A percentile compares a stretch with the other conserved stretches of the same genome.
phyloP scores from a whole-genome alignment of 331 rosid genomes.

The Saraca asoca region DNA sequence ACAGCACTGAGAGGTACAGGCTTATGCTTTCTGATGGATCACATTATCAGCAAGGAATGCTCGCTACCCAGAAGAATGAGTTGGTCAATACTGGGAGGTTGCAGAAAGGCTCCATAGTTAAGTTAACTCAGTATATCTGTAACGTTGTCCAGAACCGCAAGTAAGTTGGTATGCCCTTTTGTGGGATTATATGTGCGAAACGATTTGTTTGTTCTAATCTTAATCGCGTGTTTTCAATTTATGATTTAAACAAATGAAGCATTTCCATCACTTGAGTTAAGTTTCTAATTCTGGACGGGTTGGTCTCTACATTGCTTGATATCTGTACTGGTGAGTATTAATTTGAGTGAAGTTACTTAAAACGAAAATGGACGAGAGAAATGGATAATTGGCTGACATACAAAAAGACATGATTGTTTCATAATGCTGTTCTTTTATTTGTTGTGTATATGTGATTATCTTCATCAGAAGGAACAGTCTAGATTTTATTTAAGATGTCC shows the following conservation, averaged over 20 bases:
- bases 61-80: slow-evolving; percentile 63
- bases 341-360: not conserved
- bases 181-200: not conserved
- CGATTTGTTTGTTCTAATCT: not conserved
- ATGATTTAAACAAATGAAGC: not conserved
- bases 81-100: slow-evolving; percentile 52
- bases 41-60: slow-evolving; percentile 71
- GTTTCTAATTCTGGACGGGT: not conserved
- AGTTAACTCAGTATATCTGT: slow-evolving; percentile 53
- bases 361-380: not conserved
- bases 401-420: not conserved
- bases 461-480: too few species aligned
- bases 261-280: not conserved
- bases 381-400: not conserved
- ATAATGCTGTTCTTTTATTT: not conserved
- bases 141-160: slow-evolving; percentile 63
- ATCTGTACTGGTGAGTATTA: not conserved
- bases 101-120: slow-evolving; percentile 72
- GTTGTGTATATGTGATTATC: not conserved
- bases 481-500: too few species aligned
- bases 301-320: not conserved
- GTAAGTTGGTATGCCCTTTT: slow-evolving; percentile 35
- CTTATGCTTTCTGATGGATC: slow-evolving; percentile 70
- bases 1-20: slow-evolving; percentile 57
- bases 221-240: not conserved